These are phyloP conservation scores for Globisporangium viniferum DNA, from an alignment of 352 stramenopile genomes.

Conservation along the genomic window DNA sequence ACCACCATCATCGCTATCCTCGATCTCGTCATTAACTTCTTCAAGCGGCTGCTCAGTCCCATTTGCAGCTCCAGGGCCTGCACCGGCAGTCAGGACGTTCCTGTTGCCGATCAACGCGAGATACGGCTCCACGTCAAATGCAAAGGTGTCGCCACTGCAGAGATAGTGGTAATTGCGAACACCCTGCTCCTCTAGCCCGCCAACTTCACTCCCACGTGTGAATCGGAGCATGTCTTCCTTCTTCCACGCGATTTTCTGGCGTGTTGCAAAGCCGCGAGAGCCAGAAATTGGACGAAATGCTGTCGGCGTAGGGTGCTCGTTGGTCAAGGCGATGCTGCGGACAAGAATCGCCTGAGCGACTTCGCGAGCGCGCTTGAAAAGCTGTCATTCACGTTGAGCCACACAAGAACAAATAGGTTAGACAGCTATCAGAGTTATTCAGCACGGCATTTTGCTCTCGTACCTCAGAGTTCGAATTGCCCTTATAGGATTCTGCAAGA, in stretches of 20 bases:
- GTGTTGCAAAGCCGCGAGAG: conserved; percentile 42
- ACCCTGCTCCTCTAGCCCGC: background rate
- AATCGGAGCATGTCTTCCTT: conserved; percentile 37
- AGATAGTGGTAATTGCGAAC: conserved; percentile 13
- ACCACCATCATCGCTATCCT: conserved; percentile 47
- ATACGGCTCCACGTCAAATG: conserved; percentile 72
- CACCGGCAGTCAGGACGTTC: background rate
- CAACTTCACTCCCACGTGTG: conserved; percentile 19
- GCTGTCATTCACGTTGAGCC: conserved; percentile 23
- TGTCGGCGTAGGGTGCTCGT: conserved; percentile 54
- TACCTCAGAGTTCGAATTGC: conserved; percentile 49
- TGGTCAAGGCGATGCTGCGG: conserved; percentile 68
- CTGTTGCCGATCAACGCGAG: conserved; percentile 36
- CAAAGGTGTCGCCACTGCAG: conserved; percentile 57
- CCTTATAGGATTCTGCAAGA: conserved; percentile 50
- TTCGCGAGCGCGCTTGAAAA: conserved; percentile 51
- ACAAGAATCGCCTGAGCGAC: conserved; percentile 54
- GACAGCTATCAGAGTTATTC: background rate
- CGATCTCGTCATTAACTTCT: conserved; percentile 66
- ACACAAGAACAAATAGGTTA: background rate
- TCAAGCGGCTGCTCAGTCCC: conserved; percentile 8
- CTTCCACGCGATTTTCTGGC: conserved; percentile 40
- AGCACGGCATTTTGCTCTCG: background rate
- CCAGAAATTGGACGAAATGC: conserved; percentile 74
- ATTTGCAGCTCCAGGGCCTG: background rate